Percentiles rank a stretch among this genome's conserved stretches.
These are phyloP conservation scores for Russula vinacea DNA, from an alignment of 768 basidiomycete species.

Conservation along the genomic window DNA sequence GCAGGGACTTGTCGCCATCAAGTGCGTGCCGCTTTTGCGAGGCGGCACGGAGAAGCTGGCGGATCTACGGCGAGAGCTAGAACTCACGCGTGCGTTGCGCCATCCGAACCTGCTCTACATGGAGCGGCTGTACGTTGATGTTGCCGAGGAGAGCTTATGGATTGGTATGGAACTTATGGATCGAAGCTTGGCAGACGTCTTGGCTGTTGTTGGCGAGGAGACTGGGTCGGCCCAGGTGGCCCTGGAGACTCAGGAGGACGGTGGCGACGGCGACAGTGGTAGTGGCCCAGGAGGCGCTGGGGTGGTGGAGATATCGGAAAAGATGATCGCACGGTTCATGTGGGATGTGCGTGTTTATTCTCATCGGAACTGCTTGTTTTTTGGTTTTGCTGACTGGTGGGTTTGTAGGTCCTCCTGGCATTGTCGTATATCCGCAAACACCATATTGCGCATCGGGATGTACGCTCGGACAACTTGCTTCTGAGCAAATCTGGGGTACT, in stretches of 20 bases:
- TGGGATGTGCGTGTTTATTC: constrained; percentile 57
- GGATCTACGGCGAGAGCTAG: constrained; percentile 61
- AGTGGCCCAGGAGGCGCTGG: constrained; percentile 47
- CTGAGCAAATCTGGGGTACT: constrained; percentile 65
- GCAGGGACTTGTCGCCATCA: constrained; percentile 58
- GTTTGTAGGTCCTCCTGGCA: constrained; percentile 56
- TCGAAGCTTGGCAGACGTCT: constrained; percentile 77
- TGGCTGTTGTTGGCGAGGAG: constrained; percentile 43
- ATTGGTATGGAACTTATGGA: constrained; percentile 91
- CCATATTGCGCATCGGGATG: constrained; percentile 76
- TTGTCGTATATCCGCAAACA: constrained; percentile 62
- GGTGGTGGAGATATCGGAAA: constrained; percentile 59
- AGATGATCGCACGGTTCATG: constrained; percentile 68
- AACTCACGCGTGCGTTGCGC: constrained; percentile 52
- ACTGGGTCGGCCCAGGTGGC: neutral
- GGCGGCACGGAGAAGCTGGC: constrained; percentile 58
- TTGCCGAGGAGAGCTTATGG: constrained; percentile 60
- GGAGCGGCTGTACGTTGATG: constrained; percentile 68
- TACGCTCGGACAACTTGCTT: constrained; percentile 80
- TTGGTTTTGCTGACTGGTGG: neutral
- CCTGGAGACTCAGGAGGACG: constrained; percentile 48
- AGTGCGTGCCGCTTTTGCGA: constrained; percentile 61
- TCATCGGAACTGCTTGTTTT: neutral
- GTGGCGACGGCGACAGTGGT: constrained; percentile 33
- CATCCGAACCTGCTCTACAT: constrained; percentile 64